Evolutionary conservation across 169 alveolate species (phyloP).

Genomic region (Plasmodium knowlesi): DNA sequence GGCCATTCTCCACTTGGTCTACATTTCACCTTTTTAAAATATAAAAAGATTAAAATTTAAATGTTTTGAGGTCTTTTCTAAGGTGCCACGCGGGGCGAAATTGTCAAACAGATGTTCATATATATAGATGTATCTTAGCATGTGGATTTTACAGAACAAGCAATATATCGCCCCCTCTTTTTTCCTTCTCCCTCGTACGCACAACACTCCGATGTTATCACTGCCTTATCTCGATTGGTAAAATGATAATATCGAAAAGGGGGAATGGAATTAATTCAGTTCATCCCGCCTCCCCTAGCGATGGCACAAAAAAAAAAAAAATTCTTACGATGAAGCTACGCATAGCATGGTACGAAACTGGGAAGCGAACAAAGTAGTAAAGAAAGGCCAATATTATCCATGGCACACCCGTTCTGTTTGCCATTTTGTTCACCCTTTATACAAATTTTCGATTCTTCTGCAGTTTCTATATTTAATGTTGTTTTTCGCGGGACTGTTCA

Average conservation of each 20-base stretch:
- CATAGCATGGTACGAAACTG: not conserved
- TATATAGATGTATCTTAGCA: not conserved
- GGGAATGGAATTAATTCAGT: conserved; percentile 1
- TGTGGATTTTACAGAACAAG: not conserved
- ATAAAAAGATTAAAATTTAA: not conserved
- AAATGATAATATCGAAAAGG: not conserved
- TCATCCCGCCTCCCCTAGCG: not conserved
- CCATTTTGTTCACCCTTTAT: not conserved
- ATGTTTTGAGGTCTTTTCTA: not conserved
- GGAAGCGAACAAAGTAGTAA: not conserved
- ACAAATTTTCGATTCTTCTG: not conserved
- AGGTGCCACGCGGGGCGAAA: not conserved
- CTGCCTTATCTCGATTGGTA: not conserved
- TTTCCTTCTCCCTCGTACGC: not conserved
- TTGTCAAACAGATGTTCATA: not conserved
- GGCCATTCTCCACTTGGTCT: not conserved
- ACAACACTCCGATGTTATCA: not conserved
- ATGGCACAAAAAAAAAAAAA: not conserved
- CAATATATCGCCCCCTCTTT: not conserved
- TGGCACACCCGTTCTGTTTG: not conserved
- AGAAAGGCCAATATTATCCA: not conserved
- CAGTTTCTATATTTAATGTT: not conserved
- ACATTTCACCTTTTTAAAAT: not conserved
- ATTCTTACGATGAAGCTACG: not conserved
- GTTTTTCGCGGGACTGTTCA: not conserved